These are phyloP conservation scores for Cicer judaicum DNA, from an alignment of 306 rosid species.

Conservation along the genomic window DNA sequence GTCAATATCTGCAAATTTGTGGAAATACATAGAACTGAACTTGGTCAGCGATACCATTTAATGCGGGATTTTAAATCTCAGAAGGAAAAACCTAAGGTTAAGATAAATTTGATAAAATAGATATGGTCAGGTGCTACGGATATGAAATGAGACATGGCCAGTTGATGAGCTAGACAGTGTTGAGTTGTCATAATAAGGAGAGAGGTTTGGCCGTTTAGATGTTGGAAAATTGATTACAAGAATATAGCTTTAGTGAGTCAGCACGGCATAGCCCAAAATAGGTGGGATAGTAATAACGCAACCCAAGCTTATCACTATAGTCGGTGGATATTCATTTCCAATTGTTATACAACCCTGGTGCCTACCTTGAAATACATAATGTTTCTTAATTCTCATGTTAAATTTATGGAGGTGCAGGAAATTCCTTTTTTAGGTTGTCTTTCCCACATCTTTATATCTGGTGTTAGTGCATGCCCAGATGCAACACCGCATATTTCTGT, in stretches of 20 bases:
- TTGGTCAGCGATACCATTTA: constrained; percentile 41
- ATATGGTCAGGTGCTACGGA: neutral
- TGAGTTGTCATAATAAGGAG: neutral
- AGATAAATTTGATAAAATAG: constrained; percentile 22
- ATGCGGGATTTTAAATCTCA: constrained; percentile 18
- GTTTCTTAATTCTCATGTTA: neutral
- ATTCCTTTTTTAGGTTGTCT: constrained; percentile 2
- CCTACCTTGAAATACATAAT: neutral
- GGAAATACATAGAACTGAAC: constrained; percentile 37
- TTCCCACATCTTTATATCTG: neutral
- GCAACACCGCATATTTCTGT: neutral
- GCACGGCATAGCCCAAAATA: neutral
- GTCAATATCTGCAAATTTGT: constrained; percentile 64
- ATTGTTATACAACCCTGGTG: too few relatives aligned
- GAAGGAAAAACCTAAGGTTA: constrained; percentile 17
- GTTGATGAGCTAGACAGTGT: neutral
- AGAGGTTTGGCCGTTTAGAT: too few relatives aligned
- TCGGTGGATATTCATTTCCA: too few relatives aligned
- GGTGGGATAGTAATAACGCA: neutral
- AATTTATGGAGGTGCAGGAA: constrained; percentile 1
- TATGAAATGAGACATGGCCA: neutral
- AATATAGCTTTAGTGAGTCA: neutral
- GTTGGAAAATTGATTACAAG: constrained; percentile 8
- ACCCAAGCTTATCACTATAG: too few relatives aligned
- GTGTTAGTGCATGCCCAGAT: neutral